Evolutionary conservation across 208 protist genomes (phyloP).

Genomic region (Leishmania turanica): DNA sequence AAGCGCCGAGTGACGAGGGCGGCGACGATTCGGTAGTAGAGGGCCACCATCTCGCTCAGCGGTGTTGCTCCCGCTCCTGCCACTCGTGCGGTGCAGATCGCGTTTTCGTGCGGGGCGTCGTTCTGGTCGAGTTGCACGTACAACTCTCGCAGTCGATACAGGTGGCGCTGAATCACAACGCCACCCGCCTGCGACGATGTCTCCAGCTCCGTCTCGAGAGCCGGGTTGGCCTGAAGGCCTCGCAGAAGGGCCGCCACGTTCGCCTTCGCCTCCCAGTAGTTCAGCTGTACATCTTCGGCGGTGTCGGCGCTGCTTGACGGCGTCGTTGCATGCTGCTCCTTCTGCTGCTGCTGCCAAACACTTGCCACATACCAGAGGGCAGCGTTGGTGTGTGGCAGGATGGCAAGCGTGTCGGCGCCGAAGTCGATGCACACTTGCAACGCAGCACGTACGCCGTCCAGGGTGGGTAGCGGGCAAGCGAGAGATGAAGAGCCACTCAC

Average conservation of each 20-base stretch:
- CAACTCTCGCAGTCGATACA: conserved; percentile 19
- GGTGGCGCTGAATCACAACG: conserved; percentile 23
- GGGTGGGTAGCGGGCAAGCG: conserved; percentile 4
- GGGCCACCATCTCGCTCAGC: conserved; percentile 23
- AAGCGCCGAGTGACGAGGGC: conserved; percentile 29
- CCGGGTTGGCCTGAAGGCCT: conserved; percentile 7
- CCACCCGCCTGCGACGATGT: conserved; percentile 14
- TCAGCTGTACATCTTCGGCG: neutral
- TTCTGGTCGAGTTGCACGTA: conserved; percentile 7
- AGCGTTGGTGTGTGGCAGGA: conserved; percentile 22
- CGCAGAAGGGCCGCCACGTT: conserved; percentile 24
- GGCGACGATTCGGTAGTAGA: conserved; percentile 44
- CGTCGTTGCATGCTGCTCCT: neutral
- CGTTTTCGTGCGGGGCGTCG: neutral
- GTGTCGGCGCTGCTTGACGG: neutral
- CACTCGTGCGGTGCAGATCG: neutral
- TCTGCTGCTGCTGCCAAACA: neutral
- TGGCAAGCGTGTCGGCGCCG: conserved; percentile 22
- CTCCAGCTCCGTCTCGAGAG: conserved; percentile 14
- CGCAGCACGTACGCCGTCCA: conserved; percentile 10
- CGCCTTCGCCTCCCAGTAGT: conserved; percentile 10
- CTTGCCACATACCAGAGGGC: conserved; percentile 16
- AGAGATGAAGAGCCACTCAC: neutral
- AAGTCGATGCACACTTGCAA: conserved; percentile 29
- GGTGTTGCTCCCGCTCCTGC: conserved; percentile 4